phyloP scores from a whole-genome alignment of 2,329 filamentous ascomycete genomes.

The Ophiosphaerella narmari region DNA sequence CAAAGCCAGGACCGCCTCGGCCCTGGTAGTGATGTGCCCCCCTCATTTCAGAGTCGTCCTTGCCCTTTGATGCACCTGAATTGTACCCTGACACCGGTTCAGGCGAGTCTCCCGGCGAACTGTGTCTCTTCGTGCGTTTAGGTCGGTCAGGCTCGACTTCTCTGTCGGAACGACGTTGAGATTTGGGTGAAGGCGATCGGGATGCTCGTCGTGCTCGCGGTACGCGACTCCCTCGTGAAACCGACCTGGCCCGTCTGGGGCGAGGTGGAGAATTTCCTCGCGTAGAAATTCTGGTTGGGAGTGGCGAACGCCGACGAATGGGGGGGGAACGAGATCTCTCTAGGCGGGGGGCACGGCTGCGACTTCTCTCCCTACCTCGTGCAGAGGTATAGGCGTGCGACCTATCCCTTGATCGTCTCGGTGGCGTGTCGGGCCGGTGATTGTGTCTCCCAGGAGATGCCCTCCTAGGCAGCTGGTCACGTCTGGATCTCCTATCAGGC shows the following conservation, averaged over 20 bases:
- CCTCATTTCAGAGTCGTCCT: constrained; percentile 41
- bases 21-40: constrained; percentile 42
- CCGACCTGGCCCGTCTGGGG: constrained; percentile 21
- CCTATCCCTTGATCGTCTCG: constrained; percentile 26
- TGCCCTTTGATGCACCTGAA: constrained; percentile 37
- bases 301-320: constrained; percentile 31
- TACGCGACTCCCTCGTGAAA: constrained; percentile 27
- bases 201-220: constrained; percentile 33
- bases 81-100: constrained; percentile 33
- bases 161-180: constrained; percentile 22
- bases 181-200: constrained; percentile 29
- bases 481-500: constrained; percentile 35
- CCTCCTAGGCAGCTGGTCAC: constrained; percentile 33
- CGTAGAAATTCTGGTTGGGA: constrained; percentile 23
- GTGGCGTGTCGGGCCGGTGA: constrained; percentile 30
- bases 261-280: constrained; percentile 31
- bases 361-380: constrained; percentile 30
- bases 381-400: constrained; percentile 18
- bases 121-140: constrained; percentile 13
- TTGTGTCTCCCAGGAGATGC: constrained; percentile 37
- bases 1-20: constrained; percentile 53
- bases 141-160: constrained; percentile 17
- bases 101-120: constrained; percentile 34
- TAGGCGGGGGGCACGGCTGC: constrained; percentile 30
- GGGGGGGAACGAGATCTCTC: constrained; percentile 40